A percentile compares a stretch with the other conserved stretches of the same genome.
Evolutionary conservation across 345 rosid genomes (phyloP).

Genomic region (Draba incana): DNA sequence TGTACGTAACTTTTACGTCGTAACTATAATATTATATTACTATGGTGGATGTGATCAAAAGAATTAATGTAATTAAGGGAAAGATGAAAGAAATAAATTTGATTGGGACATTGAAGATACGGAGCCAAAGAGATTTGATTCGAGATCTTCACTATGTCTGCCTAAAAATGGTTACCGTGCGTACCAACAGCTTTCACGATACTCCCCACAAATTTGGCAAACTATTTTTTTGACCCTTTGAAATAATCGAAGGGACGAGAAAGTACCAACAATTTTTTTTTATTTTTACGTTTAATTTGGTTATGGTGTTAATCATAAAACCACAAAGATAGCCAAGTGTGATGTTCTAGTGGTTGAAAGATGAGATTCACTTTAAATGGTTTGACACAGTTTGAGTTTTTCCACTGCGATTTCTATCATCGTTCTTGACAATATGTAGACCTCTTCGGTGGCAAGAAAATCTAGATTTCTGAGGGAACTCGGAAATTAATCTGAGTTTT

Average conservation of each 20-base stretch:
- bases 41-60: constrained; percentile 23
- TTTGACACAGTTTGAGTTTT: no score
- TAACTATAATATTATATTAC: background rate
- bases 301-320: background rate
- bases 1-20: constrained; percentile 35
- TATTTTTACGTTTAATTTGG: background rate
- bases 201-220: constrained; percentile 28
- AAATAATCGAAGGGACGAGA: constrained; percentile 26
- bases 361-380: no score
- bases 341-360: no score
- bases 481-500: no score
- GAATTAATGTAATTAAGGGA: constrained; percentile 9
- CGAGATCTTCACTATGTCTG: constrained; percentile 38
- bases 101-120: constrained; percentile 40
- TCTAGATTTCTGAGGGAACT: no score
- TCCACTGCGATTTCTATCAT: no score
- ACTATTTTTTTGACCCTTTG: constrained; percentile 25
- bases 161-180: constrained; percentile 36
- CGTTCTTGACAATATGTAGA: no score
- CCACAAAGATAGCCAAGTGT: background rate
- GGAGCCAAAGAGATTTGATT: constrained; percentile 41
- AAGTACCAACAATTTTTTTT: background rate
- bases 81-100: constrained; percentile 16
- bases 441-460: no score
- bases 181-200: constrained; percentile 24